Percentiles rank a stretch among this genome's conserved stretches.
These are phyloP conservation scores for Hypoxylon lenormandii DNA, from an alignment of 495 filamentous ascomycete species.

Conservation along the genomic window DNA sequence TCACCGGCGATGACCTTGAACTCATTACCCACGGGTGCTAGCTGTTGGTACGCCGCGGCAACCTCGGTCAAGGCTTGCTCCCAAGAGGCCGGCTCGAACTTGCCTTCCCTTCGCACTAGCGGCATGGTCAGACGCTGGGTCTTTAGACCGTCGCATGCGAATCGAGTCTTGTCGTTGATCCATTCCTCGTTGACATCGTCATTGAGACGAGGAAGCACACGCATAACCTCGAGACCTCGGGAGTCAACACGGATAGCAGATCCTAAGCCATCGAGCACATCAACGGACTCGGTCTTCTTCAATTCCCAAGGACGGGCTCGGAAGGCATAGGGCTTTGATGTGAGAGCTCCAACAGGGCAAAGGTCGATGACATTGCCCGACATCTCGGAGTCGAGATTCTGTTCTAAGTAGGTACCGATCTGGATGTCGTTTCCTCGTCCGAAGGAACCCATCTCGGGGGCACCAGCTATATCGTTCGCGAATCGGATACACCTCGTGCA, in stretches of 20 bases:
- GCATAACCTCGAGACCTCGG: constrained; percentile 95
- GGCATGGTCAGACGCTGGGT: constrained; percentile 94
- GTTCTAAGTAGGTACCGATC: constrained; percentile 96
- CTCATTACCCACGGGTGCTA: constrained; percentile 85
- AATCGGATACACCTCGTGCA: constrained; percentile 98
- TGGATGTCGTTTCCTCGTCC: constrained; percentile 97
- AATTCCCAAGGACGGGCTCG: constrained; percentile 96
- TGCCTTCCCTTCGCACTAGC: constrained; percentile 84
- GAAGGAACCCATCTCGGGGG: constrained; percentile 90
- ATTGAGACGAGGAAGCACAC: constrained; percentile 88
- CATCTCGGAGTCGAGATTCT: constrained; percentile 88
- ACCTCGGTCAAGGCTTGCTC: constrained; percentile 92
- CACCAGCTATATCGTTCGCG: constrained; percentile 95
- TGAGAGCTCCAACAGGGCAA: constrained; percentile 95
- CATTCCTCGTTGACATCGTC: constrained; percentile 99
- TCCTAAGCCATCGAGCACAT: constrained; percentile 90
- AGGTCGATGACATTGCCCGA: constrained; percentile 98
- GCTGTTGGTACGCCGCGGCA: constrained; percentile 75
- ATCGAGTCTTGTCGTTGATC: constrained; percentile 98
- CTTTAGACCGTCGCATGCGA: constrained; percentile 96
- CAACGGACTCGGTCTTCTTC: constrained; percentile 90
- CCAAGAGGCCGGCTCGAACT: constrained; percentile 91
- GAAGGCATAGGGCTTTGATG: constrained; percentile 97
- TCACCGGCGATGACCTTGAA: constrained; percentile 95
- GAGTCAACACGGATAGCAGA: constrained; percentile 94